Conservation (phyloP, 345 rosid genomes). For the Anastatica hierochuntica region DNA sequence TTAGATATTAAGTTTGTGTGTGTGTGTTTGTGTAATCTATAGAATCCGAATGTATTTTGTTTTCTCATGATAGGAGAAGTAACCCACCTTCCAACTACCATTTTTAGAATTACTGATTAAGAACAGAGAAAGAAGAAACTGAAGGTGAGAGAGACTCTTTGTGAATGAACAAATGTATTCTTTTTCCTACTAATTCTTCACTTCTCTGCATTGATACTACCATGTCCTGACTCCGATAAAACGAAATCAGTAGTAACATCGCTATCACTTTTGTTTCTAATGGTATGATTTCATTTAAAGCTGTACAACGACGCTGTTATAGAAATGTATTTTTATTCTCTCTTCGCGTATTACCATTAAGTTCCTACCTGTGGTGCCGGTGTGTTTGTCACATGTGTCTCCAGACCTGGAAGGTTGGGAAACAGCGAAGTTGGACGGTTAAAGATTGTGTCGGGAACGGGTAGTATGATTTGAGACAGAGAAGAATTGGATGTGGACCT, state of each 20-base stretch:
- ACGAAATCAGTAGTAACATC: no score
- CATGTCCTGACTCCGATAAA: no score
- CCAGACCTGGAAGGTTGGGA: slow-evolving; percentile 4
- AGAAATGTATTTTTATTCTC: not conserved
- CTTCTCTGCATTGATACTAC: no score
- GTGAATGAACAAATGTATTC: no score
- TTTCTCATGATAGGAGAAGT: slow-evolving; percentile 14
- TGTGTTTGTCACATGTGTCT: not conserved
- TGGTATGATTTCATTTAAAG: no score
- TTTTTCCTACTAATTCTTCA: no score
- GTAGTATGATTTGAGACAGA: not conserved
- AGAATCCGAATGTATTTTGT: slow-evolving; percentile 11
- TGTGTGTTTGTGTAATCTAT: slow-evolving; percentile 8
- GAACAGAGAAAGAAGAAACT: no score
- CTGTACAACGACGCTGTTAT: not conserved
- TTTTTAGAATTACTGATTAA: no score
- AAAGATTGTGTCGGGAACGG: not conserved
- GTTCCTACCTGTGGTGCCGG: not conserved
- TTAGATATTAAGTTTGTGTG: slow-evolving; percentile 22
- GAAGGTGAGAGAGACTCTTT: no score
- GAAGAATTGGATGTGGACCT: slow-evolving; percentile 17
- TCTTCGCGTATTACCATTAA: not conserved
- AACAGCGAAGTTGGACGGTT: not conserved
- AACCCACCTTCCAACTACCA: no score
- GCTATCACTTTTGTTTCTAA: no score